A percentile compares a stretch with the other conserved stretches of the same genome.
phyloP scores from a whole-genome alignment of 1,284 basidiomycete species.

The Bjerkandera adusta region DNA sequence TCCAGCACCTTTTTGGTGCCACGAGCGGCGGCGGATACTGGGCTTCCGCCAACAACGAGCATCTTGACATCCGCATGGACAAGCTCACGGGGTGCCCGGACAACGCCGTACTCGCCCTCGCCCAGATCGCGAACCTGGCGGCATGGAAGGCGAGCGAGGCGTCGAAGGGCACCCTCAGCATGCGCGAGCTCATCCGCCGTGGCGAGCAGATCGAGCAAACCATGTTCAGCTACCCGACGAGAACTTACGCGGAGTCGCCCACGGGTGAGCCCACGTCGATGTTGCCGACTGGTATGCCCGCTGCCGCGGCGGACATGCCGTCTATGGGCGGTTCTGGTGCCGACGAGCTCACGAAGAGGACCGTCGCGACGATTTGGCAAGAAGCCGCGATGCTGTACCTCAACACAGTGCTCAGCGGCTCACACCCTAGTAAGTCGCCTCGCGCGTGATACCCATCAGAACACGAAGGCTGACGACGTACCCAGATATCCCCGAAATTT shows the following conservation, averaged over 20 bases:
- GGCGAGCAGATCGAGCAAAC: conserved; percentile 66
- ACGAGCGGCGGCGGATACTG: conserved; percentile 36
- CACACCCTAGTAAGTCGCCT: conserved; percentile 55
- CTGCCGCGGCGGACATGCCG: conserved; percentile 10
- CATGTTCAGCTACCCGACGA: conserved; percentile 37
- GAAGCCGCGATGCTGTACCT: conserved; percentile 70
- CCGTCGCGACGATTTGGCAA: conserved; percentile 60
- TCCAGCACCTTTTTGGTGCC: conserved; percentile 53
- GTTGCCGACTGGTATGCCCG: conserved; percentile 11
- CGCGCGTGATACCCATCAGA: conserved; percentile 13
- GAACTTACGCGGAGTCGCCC: conserved; percentile 13
- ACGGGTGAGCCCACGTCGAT: conserved; percentile 15
- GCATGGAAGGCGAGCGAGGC: conserved; percentile 70
- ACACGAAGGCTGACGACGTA: background rate
- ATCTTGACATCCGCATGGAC: conserved; percentile 54
- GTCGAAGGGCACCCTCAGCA: conserved; percentile 61
- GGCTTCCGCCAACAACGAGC: conserved; percentile 25
- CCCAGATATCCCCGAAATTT: conserved; percentile 73
- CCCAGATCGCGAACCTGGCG: conserved; percentile 69
- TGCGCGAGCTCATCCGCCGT: conserved; percentile 64
- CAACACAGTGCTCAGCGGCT: conserved; percentile 66
- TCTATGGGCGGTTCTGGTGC: conserved; percentile 19
- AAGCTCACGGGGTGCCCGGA: conserved; percentile 72
- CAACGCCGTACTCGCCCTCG: conserved; percentile 70
- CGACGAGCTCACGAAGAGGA: conserved; percentile 41